Evolutionary conservation across 768 basidiomycete species (phyloP), one percentile per base, ranked within the genome.

Genomic region (Paxillus involutus): DNA sequence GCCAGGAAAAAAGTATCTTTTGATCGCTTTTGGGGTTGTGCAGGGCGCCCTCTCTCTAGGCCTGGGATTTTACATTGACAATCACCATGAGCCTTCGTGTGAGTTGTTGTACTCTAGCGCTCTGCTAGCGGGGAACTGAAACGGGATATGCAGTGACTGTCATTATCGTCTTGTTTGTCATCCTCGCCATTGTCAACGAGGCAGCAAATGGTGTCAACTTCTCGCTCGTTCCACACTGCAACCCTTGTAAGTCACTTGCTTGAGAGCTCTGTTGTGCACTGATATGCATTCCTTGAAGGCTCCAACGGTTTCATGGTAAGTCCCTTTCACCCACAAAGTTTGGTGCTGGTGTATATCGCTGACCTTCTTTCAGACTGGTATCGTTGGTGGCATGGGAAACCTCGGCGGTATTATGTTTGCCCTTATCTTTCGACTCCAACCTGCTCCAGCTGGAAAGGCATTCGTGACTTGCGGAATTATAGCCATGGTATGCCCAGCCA

Each of bases 131-230:
- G 8, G 14, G 35, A 29, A 41, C 30, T 52, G 26, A 48, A 44
- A 42, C 49, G 43, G 33, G 29, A 44, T 17, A 42, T 45, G 30
- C 51, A 70, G 66, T 72, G 12, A 44, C 48, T 7, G 71, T 71
- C 1, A 59, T 79, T 10, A 75, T 80, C 58, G 68, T 68, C 14
- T 41, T 80, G 9, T 58, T 75, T n/a, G 67, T 75, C 10, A 62
- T 77, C 37, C 68, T 77, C 49, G 77, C 68, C 7, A 41, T 73
- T 12, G 63, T 63, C 52, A 73, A 72, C 37, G 76, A 80, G 60
- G 64, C 75, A 12, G 79, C 70, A 0, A 82, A 82, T 55, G 81
- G 81, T 6, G 74, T 75, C 3, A 80, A 76, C 59, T 81, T 80
- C 56, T 67, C 78, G n/a, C 71, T 78, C 41, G 77, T 79, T 0